Base-by-base conservation (phyloP, 2,329 filamentous ascomycete genomes). In the Aspergillus terreus region DNA sequence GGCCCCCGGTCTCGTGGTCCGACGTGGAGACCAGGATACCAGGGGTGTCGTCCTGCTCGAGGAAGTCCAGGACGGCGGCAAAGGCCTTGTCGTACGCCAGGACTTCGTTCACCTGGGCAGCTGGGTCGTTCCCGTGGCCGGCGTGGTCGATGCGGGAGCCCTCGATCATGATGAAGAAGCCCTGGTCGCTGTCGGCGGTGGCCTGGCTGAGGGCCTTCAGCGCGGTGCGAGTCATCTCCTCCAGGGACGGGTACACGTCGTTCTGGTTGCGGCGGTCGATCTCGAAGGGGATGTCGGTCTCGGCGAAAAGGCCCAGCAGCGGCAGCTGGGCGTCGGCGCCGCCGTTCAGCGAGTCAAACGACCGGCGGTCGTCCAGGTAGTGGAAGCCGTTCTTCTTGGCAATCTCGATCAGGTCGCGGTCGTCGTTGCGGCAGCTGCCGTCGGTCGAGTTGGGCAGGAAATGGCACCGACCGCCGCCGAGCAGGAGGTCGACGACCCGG, bases 161-260 rank as follows among this genome's bases (percentile, higher is more conserved):
- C 72, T 99, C 94, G 55, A 99, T 95, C 92, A 99, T 96, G 62
- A 99, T 78, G 74, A 99, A 99, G 78, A 97, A 99, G 4, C 94
- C 94, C 71, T 95, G 85, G 40, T 97, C 90, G 56, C 83, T 90
- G 65, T 92, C 79, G 64, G 82, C 79, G 0, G 94, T 96, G 0
- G 92, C 94, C 53, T 85, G 84, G 56, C 87, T 87, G 21, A 99
- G 81, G 1, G 89, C 85, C 12, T 80, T 83, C 55, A 99, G 77
- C 1, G 94, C 92, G 14, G 89, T 90, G 60, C 81, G 80, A 7
- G 92, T 84, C 91, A 96, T 97, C 72, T 96, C 92, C 66, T 88
- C 88, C 38, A 99, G 77, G 14, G 90, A 92, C 3, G 94, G 94
- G 66, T 96, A 97, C 27, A 85, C 71, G 49, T 94, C 84, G 50